These are phyloP conservation scores for Colletotrichum acutatum DNA, from an alignment of 2,329 filamentous ascomycete genomes.

Conservation along the genomic window DNA sequence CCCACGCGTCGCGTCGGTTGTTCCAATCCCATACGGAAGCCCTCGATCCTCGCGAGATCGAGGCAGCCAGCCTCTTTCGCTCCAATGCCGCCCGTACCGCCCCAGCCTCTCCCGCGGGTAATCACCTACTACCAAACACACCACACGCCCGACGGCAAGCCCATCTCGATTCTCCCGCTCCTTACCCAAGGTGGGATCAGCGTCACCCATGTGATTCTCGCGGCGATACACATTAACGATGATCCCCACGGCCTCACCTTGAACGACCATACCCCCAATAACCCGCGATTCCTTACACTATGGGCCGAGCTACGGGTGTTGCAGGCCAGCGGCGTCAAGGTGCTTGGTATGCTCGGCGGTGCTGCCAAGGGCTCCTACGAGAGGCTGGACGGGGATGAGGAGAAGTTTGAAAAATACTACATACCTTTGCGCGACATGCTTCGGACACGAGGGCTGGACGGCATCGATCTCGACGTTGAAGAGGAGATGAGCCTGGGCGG, in stretches of 20 bases:
- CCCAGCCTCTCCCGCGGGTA: conserved; percentile 55
- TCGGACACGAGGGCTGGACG: conserved; percentile 69
- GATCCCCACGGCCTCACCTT: conserved; percentile 75
- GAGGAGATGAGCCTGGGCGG: conserved; percentile 77
- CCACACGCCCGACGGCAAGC: conserved; percentile 54
- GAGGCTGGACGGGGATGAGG: conserved; percentile 65
- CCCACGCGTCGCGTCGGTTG: neutral
- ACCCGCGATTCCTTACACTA: conserved; percentile 74
- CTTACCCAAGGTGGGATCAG: conserved; percentile 58
- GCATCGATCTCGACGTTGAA: conserved; percentile 83
- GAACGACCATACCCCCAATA: conserved; percentile 80
- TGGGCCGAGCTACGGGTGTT: conserved; percentile 83
- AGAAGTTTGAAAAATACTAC: conserved; percentile 80
- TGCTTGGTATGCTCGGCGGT: conserved; percentile 89
- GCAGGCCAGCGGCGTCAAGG: conserved; percentile 78
- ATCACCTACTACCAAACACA: conserved; percentile 67
- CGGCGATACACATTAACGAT: conserved; percentile 85
- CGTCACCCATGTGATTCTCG: conserved; percentile 85
- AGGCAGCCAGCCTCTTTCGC: neutral
- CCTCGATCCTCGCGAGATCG: conserved; percentile 1
- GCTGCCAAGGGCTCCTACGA: conserved; percentile 79
- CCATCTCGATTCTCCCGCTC: conserved; percentile 65
- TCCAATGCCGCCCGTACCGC: conserved; percentile 34
- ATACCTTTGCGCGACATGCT: conserved; percentile 74
- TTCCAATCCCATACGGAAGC: neutral